Base-by-base conservation (phyloP, 345 rosid species). In the Camelina hispida region DNA sequence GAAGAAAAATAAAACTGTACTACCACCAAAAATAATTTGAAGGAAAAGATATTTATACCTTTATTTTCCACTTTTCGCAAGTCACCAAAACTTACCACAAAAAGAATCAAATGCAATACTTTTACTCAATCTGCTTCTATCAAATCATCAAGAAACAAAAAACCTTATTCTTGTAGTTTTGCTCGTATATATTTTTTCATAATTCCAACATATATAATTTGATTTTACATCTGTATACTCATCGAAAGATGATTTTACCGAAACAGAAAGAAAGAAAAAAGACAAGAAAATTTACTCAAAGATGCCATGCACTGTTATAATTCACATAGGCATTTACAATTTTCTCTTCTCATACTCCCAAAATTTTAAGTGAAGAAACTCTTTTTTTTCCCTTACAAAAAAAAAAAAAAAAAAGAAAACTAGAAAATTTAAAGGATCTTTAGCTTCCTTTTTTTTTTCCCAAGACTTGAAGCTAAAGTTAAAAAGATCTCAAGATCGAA, bases 311-410 rank as follows among this genome's bases (percentile, higher is more conserved):
- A 47, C 71, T 38, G 11, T 10, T 76, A 54, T 18, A 18, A 59
- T 38, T 69, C 75, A 62, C 58, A 76, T 25, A 55, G 60, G 75
- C 80, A 76, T 69, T 62, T 69, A 77, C 75, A 77, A 6, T 37
- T 55, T 25, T 46, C 28, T 63, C 53, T 51, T 68, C 60, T 50
- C 73, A 48, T 40, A 15, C 62, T 37, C 35, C 8, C 75, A 76
- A 70, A 76, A 70, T 48, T 69, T 69, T 0, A 67, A 18, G 22
- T 60, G 17, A 58, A 37, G 38, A 46, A 35, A 56, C 73, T 14
- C 9, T 38, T 54, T 68, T 40, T n/a, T 9, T 4, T 20, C 12
- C 12, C 22, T 3, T 12, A 25, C 12, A 28, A 51, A n/a, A 40
- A 30, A 15, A 6, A 44, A 18, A 47, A 47, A 68, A 11, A 40